Conservation (phyloP, 208 protist genomes). For the Trypanosoma vivax region DNA sequence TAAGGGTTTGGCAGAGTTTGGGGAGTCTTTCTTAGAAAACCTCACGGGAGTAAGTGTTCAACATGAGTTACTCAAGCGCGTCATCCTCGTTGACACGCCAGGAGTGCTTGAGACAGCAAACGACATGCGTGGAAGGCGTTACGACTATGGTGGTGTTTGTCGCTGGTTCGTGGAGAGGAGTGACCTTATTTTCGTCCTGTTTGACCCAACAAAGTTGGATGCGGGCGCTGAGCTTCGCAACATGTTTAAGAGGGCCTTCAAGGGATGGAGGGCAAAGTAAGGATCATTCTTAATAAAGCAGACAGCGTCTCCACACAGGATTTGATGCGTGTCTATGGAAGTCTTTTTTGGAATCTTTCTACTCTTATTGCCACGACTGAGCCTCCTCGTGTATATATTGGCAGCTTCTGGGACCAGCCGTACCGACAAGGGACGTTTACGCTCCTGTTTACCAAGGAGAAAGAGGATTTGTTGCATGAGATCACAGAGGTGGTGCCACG, state of each 20-base stretch:
- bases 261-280: slow-evolving; percentile 90
- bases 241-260: slow-evolving; percentile 53
- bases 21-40: slow-evolving; percentile 79
- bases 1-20: slow-evolving; percentile 74
- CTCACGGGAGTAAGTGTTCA: slow-evolving; percentile 77
- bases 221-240: slow-evolving; percentile 56
- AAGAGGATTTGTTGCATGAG: slow-evolving; percentile 80
- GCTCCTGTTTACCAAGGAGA: slow-evolving; percentile 72
- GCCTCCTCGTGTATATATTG: slow-evolving; percentile 93
- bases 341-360: slow-evolving; percentile 94
- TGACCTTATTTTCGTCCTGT: slow-evolving; percentile 76
- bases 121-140: slow-evolving; percentile 45
- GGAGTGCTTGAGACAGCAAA: slow-evolving; percentile 66
- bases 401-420: slow-evolving; percentile 93
- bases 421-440: slow-evolving; percentile 57
- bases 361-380: slow-evolving; percentile 92
- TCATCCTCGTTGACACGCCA: slow-evolving; percentile 73
- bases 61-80: slow-evolving; percentile 76
- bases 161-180: slow-evolving; percentile 74
- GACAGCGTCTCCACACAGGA: slow-evolving; percentile 89
- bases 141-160: slow-evolving; percentile 65
- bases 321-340: slow-evolving; percentile 94
- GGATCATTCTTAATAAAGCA: slow-evolving; percentile 95
- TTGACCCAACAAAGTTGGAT: slow-evolving; percentile 74
- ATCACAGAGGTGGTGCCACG: slow-evolving; percentile 73